These are phyloP conservation scores for Ceratocystis diversiconidia DNA, from an alignment of 2,329 filamentous ascomycete genomes.

Conservation along the genomic window DNA sequence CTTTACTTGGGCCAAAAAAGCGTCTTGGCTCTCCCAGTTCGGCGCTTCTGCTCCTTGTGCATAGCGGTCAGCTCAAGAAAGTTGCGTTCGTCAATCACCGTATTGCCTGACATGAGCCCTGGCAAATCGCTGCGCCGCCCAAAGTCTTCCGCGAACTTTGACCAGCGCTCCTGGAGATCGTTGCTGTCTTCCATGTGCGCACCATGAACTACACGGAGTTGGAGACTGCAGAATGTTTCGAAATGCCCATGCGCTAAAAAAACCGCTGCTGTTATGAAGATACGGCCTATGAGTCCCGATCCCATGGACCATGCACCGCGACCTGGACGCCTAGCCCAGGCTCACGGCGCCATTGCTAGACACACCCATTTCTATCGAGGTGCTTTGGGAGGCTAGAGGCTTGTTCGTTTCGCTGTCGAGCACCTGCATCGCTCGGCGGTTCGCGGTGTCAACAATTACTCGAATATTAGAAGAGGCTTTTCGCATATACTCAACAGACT, in stretches of 20 bases:
- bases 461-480: background rate
- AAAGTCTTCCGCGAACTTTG: slow-evolving; percentile 28
- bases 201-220: background rate
- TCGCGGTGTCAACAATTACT: background rate
- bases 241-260: background rate
- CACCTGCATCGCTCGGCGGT: background rate
- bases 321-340: background rate
- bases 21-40: background rate
- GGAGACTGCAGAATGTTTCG: background rate
- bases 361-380: too few relatives aligned
- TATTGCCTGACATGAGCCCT: slow-evolving; percentile 27
- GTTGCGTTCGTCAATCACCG: slow-evolving; percentile 29
- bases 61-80: slow-evolving; percentile 15
- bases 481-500: background rate
- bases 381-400: background rate
- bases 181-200: slow-evolving; percentile 21
- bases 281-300: background rate
- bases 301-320: background rate
- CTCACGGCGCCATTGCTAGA: background rate
- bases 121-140: slow-evolving; percentile 21
- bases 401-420: background rate
- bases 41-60: background rate
- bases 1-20: background rate
- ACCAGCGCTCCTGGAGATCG: slow-evolving; percentile 27
- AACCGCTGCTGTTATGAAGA: background rate